A percentile compares a stretch with the other conserved stretches of the same genome.
Conservation (phyloP, 2,329 filamentous ascomycete species). For the Aspergillus texensis region DNA sequence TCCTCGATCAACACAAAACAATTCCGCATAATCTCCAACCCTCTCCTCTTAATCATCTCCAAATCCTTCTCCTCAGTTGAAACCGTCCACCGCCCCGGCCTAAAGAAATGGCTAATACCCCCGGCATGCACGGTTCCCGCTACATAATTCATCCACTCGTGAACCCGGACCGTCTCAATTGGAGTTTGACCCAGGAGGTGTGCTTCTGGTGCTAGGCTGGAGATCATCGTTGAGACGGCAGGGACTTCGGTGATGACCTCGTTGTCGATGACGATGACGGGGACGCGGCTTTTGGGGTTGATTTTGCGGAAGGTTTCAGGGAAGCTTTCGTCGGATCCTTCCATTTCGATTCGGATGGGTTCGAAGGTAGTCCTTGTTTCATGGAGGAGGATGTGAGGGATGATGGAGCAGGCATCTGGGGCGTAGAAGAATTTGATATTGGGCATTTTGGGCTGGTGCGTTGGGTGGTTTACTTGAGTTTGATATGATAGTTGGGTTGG, state of each 20-base stretch:
- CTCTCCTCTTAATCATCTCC: not conserved
- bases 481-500: not conserved
- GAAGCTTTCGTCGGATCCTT: slow-evolving; percentile 9
- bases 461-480: not conserved
- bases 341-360: slow-evolving; percentile 11
- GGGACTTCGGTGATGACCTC: slow-evolving; percentile 38
- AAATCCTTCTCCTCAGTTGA: not conserved
- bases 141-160: slow-evolving; percentile 42
- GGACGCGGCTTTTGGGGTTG: slow-evolving; percentile 38
- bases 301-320: slow-evolving; percentile 24
- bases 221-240: slow-evolving; percentile 36
- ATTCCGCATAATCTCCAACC: slow-evolving; percentile 18
- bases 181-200: slow-evolving; percentile 32
- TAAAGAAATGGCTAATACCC: slow-evolving; percentile 29
- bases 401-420: slow-evolving; percentile 34
- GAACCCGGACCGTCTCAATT: slow-evolving; percentile 32
- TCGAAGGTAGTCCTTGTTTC: slow-evolving; percentile 27
- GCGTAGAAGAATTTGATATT: slow-evolving; percentile 30
- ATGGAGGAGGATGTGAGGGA: slow-evolving; percentile 35
- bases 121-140: slow-evolving; percentile 35
- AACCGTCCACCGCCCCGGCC: slow-evolving; percentile 26
- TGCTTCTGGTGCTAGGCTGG: slow-evolving; percentile 30
- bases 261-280: slow-evolving; percentile 31
- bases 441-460: slow-evolving; percentile 10
- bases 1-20: not conserved